Evolutionary conservation across 176 grass and related monocot species (phyloP).

Genomic region (Lolium perenne): DNA sequence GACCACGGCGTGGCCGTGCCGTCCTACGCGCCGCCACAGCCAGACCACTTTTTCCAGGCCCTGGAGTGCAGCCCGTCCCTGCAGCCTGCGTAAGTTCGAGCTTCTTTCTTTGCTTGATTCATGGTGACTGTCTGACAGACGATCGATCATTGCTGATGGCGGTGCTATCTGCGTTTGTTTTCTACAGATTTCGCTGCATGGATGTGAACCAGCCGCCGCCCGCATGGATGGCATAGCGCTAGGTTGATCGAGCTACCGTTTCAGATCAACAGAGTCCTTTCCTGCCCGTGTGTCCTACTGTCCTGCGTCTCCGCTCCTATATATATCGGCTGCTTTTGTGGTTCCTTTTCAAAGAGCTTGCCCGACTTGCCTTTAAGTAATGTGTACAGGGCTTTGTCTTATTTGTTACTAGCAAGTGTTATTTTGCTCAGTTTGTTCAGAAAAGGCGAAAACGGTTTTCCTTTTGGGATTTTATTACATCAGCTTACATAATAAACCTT

Average conservation of each 20-base stretch:
- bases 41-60: slow-evolving; percentile 53
- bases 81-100: slow-evolving; percentile 24
- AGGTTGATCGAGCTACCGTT: neutral
- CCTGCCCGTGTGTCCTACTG: neutral
- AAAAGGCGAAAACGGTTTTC: neutral
- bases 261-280: neutral
- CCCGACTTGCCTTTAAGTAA: neutral
- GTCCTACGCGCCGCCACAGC: slow-evolving; percentile 38
- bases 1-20: neutral
- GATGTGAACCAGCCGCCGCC: slow-evolving; percentile 48
- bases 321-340: neutral
- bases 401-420: neutral
- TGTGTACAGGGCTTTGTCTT: neutral
- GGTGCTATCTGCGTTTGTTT: neutral
- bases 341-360: neutral
- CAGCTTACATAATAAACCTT: neutral
- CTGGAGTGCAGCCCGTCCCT: slow-evolving; percentile 37
- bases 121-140: neutral
- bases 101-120: neutral
- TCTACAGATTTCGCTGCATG: slow-evolving; percentile 32
- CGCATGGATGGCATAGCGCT: slow-evolving; percentile 46
- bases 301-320: slow-evolving; percentile 3
- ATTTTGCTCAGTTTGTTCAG: neutral
- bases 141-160: neutral
- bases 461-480: slow-evolving; percentile 8